A percentile compares a stretch with the other conserved stretches of the same genome.
Evolutionary conservation across 1,284 basidiomycete genomes (phyloP).

Genomic region (Golubevia sp.): DNA sequence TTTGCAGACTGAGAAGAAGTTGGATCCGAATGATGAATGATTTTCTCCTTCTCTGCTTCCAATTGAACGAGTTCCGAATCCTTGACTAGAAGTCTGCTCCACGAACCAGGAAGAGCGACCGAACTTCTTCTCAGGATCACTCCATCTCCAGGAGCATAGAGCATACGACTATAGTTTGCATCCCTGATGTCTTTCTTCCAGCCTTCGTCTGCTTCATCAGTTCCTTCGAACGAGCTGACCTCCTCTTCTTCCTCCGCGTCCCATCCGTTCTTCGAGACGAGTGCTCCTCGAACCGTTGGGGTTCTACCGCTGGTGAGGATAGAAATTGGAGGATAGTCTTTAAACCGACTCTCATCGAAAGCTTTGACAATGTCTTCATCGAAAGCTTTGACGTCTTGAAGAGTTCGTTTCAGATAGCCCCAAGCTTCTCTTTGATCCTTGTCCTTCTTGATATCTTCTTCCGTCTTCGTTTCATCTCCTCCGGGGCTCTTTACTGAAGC

Average conservation of each 20-base stretch:
- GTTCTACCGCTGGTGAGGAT: constrained; percentile 47
- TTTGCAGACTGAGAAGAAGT: too few relatives aligned
- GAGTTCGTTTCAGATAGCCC: constrained; percentile 22
- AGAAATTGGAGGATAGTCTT: constrained; percentile 53
- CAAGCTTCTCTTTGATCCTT: constrained; percentile 12
- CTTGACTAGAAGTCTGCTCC: constrained; percentile 20
- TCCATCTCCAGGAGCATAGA: constrained; percentile 45
- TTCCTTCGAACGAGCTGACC: constrained; percentile 24
- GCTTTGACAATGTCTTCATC: constrained; percentile 29
- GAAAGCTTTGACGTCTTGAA: constrained; percentile 37
- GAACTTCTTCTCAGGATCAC: constrained; percentile 53
- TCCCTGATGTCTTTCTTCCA: constrained; percentile 28
- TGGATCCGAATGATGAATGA: constrained; percentile 4
- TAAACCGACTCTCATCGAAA: constrained; percentile 25
- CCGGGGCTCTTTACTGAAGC: too few relatives aligned
- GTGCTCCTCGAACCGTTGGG: constrained; percentile 50
- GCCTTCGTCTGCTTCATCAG: not conserved
- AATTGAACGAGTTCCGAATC: not conserved
- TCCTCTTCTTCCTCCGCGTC: constrained; percentile 21
- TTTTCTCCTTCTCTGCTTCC: constrained; percentile 22
- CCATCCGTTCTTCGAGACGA: constrained; percentile 18
- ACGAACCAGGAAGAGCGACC: constrained; percentile 34
- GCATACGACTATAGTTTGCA: constrained; percentile 31
- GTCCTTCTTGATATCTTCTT: not conserved
- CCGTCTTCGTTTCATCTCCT: not conserved